phyloP scores from a whole-genome alignment of 345 rosid species.

The Triadica sebifera region DNA sequence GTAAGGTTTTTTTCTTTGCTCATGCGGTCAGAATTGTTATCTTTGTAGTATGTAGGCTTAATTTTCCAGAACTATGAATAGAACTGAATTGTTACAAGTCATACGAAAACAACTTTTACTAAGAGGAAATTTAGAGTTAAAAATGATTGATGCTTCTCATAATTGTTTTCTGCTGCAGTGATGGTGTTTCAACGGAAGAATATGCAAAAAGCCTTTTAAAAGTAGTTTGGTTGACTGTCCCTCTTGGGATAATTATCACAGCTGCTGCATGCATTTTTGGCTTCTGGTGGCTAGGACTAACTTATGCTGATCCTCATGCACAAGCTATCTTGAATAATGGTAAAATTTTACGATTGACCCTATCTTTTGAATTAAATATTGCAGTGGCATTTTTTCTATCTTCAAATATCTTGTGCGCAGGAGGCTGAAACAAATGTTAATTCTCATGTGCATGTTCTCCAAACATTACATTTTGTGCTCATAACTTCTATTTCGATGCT shows the following conservation, averaged over 20 bases:
- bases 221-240: slow-evolving; percentile 83
- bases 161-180: slow-evolving; percentile 40
- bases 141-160: background rate
- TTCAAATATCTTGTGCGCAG: background rate
- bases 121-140: background rate
- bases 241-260: slow-evolving; percentile 62
- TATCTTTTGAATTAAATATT: background rate
- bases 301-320: slow-evolving; percentile 54
- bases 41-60: background rate
- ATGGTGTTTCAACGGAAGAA: slow-evolving; percentile 41
- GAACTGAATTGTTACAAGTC: background rate
- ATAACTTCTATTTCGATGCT: background rate
- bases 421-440: background rate
- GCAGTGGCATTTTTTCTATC: background rate
- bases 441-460: background rate
- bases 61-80: background rate
- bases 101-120: background rate
- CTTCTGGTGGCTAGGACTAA: slow-evolving; percentile 84
- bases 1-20: background rate
- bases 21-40: background rate
- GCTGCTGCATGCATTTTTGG: slow-evolving; percentile 49
- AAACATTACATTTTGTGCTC: background rate
- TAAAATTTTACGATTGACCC: slow-evolving; percentile 20
- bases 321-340: slow-evolving; percentile 87
- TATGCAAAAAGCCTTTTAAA: slow-evolving; percentile 51